Evolutionary conservation across 768 basidiomycete species (phyloP), one percentile per base, ranked within the genome.

Genomic region (Hypholoma fasciculare): DNA sequence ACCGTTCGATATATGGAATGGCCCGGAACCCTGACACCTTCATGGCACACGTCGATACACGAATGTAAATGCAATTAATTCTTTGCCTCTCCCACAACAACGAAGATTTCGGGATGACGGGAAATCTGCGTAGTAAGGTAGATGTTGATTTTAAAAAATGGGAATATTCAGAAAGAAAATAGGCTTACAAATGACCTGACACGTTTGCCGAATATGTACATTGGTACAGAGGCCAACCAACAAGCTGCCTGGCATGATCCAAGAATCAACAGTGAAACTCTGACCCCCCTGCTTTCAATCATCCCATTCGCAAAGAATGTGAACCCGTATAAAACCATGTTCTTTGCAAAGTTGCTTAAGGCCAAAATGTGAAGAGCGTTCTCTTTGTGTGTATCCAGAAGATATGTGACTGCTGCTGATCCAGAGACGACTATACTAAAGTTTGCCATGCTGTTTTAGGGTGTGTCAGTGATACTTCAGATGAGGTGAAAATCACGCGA

Each of bases 1-100:
- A 27, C 79, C 79, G 3, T 83, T 82, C 60, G 76, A 82, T 65
- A 70, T 79, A 16, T 81, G 78, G 77, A 76, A 73, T 55, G 76
- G 69, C 43, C 67, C 67, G 13, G 69, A 69, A 39, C 36, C 61
- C 14, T 38, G 57, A 46, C 56, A 23, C 23, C 23, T 23, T 23
- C 23, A 58, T 43, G 56, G 30, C 54, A 54, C 42, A 37, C 11
- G 34, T 26, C 16, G 9, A 52, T 47, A 12, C 14, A 30, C 43
- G 16, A 23, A 23, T 6, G 23, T 26, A 40, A 5, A 36, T 30
- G 19, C 49, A 27, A 34, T 43, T 34, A 50, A 48, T 58, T 55
- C 42, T 58, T 52, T 56, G 39, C 58, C 57, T 53, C 53, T 56
- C n/a, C 62, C 42, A 48, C 59, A 34, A 68, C 50, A 20, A 54